Base-by-base conservation (phyloP, 2,329 filamentous ascomycete genomes). In the Leptosphaerulina australis region DNA sequence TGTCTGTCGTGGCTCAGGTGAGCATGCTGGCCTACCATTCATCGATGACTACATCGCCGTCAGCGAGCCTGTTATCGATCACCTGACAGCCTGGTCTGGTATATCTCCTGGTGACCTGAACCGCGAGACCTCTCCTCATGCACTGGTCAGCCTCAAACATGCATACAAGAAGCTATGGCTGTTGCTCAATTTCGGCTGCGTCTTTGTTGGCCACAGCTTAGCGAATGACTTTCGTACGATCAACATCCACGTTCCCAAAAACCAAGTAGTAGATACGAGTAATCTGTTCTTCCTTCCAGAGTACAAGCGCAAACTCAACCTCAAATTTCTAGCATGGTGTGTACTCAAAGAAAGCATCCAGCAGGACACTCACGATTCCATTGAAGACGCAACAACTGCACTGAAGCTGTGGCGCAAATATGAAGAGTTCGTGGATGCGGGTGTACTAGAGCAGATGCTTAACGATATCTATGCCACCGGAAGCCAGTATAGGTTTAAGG, bases 81-180 rank as follows among this genome's bases (percentile, higher is more conserved):
- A 97, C 69, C 80, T 99, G 28, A 99, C 95, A 0, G 87, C 88
- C 34, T 97, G 91, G 77, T 97, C 93, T 0, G 94, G 94, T 31
- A 96, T 99, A 60, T 88, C 87, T 4, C 83, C 87, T 1, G 87
- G 88, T 17, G 94, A 99, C 67, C 80, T 99, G 7, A 91, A 96
- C 62, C 85, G 88, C 20, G 81, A 85, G 47, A 81, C 83, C n/a
- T 89, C 88, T 33, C 83, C 82, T 44, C 93, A 96, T 73, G 90
- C 91, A 45, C 83, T 97, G 0, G 86, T 97, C 7, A 83, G 88
- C 1, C 81, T 97, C 30, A 99, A 99, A 71, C 83, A 89, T 50
- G 92, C 90, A 1, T 99, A 97, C 80, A 99, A 99, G 76, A 97
- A 97, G 72, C 85, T 99, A 22, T 99, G 95, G 95, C 84, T 97